A percentile compares a stretch with the other conserved stretches of the same genome.
Conservation (phyloP, 441 rosid genomes). For the Corymbia calophylla region DNA sequence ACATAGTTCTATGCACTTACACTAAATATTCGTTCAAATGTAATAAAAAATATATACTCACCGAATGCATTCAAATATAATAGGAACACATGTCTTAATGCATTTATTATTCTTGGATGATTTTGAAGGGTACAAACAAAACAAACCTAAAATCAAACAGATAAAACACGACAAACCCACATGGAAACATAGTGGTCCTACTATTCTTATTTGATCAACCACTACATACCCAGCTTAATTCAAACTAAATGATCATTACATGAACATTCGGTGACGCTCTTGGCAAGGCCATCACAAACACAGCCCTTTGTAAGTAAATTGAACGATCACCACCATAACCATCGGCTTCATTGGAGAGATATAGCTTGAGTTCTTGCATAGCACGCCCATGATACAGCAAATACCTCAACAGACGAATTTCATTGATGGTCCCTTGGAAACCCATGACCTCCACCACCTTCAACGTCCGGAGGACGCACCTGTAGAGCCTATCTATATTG, state of each 20-base stretch:
- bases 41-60: neutral
- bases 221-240: neutral
- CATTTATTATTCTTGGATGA: neutral
- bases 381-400: conserved; percentile 2
- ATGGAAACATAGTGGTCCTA: neutral
- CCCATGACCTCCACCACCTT: conserved; percentile 26
- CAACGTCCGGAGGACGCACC: conserved; percentile 1
- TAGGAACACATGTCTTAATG: neutral
- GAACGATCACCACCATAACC: neutral
- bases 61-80: too few species aligned
- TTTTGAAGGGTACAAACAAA: neutral
- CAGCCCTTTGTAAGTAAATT: neutral
- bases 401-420: conserved; percentile 1
- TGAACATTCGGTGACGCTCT: neutral
- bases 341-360: neutral
- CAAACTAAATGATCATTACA: neutral
- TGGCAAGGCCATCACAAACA: neutral
- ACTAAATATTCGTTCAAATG: neutral
- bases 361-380: conserved; percentile 10
- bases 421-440: conserved; percentile 7
- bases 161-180: neutral
- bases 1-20: neutral
- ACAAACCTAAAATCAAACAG: neutral
- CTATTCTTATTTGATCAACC: neutral
- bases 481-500: neutral